Evolutionary conservation across 1,284 basidiomycete genomes (phyloP).

Genomic region (Coniferiporia weirii): DNA sequence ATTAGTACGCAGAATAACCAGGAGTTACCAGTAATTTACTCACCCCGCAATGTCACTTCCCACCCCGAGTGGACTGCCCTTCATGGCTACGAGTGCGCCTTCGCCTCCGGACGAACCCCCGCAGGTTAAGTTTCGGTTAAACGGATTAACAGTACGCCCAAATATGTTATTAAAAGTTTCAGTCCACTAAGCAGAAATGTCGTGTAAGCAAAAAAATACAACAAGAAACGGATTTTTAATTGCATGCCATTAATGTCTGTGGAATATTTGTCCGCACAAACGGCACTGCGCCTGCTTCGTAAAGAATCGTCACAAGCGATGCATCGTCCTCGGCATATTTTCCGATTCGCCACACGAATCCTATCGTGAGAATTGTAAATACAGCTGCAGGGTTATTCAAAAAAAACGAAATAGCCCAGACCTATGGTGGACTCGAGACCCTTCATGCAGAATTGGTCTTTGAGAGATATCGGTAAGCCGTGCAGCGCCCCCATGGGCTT

Average conservation of each 20-base stretch:
- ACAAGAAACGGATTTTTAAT: neutral
- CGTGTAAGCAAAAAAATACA: neutral
- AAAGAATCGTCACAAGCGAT: constrained; percentile 52
- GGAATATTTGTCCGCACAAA: constrained; percentile 73
- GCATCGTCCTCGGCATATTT: constrained; percentile 47
- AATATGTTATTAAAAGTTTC: constrained; percentile 62
- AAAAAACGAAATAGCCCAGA: constrained; percentile 27
- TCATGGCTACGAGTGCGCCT: constrained; percentile 50
- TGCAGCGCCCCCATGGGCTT: constrained; percentile 55
- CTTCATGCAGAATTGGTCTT: constrained; percentile 52
- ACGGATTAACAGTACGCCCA: constrained; percentile 63
- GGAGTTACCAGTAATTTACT: neutral
- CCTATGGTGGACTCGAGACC: constrained; percentile 49
- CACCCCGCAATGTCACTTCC: constrained; percentile 67
- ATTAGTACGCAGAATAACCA: neutral
- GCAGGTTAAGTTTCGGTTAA: constrained; percentile 44
- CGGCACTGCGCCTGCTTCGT: constrained; percentile 57
- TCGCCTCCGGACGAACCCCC: constrained; percentile 64
- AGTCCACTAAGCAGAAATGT: constrained; percentile 39
- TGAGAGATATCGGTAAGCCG: constrained; percentile 59
- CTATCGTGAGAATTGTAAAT: constrained; percentile 27
- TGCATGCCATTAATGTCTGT: constrained; percentile 53
- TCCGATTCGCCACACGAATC: constrained; percentile 64
- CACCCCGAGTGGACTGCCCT: constrained; percentile 56
- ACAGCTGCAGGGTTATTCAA: constrained; percentile 21